phyloP scores from a whole-genome alignment of 805 yeast genomes.

The Metschnikowia lochheadii region DNA sequence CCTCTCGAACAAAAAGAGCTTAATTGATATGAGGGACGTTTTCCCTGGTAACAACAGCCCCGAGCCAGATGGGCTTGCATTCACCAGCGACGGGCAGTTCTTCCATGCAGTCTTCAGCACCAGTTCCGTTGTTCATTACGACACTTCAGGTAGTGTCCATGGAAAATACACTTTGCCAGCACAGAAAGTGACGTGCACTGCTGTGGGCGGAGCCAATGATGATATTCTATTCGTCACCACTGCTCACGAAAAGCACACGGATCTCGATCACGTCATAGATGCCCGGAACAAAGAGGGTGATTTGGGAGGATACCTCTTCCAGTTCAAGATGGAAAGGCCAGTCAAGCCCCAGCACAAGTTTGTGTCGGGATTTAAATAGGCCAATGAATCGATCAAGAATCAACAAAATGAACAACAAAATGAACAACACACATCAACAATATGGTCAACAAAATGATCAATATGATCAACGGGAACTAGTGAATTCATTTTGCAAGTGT shows the following conservation, averaged over 20 bases:
- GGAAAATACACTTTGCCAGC: slow-evolving; percentile 55
- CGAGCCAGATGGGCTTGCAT: slow-evolving; percentile 80
- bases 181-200: slow-evolving; percentile 60
- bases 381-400: too few relatives aligned
- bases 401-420: too few relatives aligned
- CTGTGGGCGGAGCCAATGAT: slow-evolving; percentile 50
- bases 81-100: slow-evolving; percentile 51
- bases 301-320: slow-evolving; percentile 59
- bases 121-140: slow-evolving; percentile 50
- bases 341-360: slow-evolving; percentile 25
- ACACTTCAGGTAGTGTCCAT: slow-evolving; percentile 46
- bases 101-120: slow-evolving; percentile 69
- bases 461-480: too few relatives aligned
- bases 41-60: slow-evolving; percentile 26
- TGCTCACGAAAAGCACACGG: slow-evolving; percentile 49
- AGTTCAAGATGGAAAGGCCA: slow-evolving; percentile 33
- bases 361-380: slow-evolving; percentile 4
- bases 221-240: slow-evolving; percentile 65
- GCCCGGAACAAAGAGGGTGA: slow-evolving; percentile 36
- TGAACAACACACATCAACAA: too few relatives aligned
- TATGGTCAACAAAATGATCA: too few relatives aligned
- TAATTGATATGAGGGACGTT: slow-evolving; percentile 18
- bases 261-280: slow-evolving; percentile 26
- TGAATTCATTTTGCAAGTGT: slow-evolving; percentile 11
- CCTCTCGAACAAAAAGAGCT: slow-evolving; percentile 26